These are phyloP conservation scores for Bipolaris sorokiniana DNA, from an alignment of 2,329 filamentous ascomycete species.

Conservation along the genomic window DNA sequence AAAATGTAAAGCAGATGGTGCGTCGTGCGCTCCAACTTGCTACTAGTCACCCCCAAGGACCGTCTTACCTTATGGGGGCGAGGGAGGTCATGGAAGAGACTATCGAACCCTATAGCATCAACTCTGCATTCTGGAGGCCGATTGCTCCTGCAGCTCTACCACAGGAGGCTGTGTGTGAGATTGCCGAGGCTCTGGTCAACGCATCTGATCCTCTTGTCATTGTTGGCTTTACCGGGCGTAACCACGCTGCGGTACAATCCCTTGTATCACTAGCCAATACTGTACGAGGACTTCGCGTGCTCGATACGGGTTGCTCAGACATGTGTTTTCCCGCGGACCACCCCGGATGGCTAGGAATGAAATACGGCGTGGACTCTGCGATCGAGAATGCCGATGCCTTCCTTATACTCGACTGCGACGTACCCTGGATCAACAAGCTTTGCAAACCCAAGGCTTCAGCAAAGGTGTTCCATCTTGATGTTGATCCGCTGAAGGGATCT, in stretches of 20 bases:
- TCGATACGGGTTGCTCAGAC: constrained; percentile 80
- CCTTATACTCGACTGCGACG: constrained; percentile 84
- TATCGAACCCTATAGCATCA: constrained; percentile 62
- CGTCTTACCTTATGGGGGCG: constrained; percentile 78
- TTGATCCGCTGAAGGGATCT: constrained; percentile 69
- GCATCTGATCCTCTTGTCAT: constrained; percentile 72
- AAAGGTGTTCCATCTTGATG: constrained; percentile 69
- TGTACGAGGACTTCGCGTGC: constrained; percentile 70
- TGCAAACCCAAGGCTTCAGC: constrained; percentile 63
- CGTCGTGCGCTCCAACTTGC: constrained; percentile 85
- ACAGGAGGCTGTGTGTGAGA: constrained; percentile 59
- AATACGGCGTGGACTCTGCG: constrained; percentile 74
- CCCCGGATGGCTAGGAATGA: constrained; percentile 64
- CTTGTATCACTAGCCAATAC: constrained; percentile 73
- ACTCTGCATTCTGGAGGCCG: constrained; percentile 71
- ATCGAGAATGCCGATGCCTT: constrained; percentile 83
- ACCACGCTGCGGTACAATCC: constrained; percentile 65
- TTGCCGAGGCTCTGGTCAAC: constrained; percentile 66
- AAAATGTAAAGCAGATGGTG: constrained; percentile 87
- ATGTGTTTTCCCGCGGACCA: constrained; percentile 75
- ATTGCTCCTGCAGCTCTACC: constrained; percentile 71
- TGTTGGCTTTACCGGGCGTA: constrained; percentile 73
- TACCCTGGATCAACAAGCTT: constrained; percentile 89
- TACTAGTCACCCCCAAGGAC: constrained; percentile 75
- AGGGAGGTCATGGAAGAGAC: constrained; percentile 81